phyloP scores from a whole-genome alignment of 2,329 filamentous ascomycete species.

The Colletotrichum caudatum region DNA sequence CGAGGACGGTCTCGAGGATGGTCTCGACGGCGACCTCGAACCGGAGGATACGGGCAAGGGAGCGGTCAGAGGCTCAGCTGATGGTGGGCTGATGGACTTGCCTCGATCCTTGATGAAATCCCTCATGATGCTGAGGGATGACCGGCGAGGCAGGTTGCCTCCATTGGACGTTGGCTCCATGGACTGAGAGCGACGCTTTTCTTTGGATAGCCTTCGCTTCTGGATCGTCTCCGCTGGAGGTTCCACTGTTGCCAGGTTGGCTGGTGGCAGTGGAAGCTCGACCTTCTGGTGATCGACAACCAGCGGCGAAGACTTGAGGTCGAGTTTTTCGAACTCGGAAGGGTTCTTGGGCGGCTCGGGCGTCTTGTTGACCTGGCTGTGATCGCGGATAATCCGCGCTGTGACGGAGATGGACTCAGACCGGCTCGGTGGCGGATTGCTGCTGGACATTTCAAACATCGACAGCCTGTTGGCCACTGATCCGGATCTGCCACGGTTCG shows the following conservation, averaged over 20 bases:
- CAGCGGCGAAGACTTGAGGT: conserved; percentile 70
- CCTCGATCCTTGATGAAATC: conserved; percentile 72
- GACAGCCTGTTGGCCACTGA: conserved; percentile 68
- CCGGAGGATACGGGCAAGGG: conserved; percentile 45
- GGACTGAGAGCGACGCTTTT: conserved; percentile 53
- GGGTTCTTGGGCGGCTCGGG: conserved; percentile 57
- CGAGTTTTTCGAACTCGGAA: conserved; percentile 60
- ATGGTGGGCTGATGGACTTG: conserved; percentile 62
- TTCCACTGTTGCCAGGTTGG: conserved; percentile 45
- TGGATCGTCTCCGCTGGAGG: conserved; percentile 60
- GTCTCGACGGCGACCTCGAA: conserved; percentile 46
- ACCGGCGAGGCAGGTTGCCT: conserved; percentile 61
- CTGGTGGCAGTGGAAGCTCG: conserved; percentile 47
- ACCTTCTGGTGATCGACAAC: conserved; percentile 67
- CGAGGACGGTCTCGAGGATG: conserved; percentile 47
- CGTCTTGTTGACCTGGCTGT: conserved; percentile 57
- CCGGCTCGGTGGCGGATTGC: conserved; percentile 58
- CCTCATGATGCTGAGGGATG: conserved; percentile 70
- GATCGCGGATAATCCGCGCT: conserved; percentile 82
- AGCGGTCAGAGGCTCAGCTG: conserved; percentile 56
- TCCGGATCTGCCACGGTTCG: conserved; percentile 60
- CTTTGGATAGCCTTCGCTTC: conserved; percentile 61
- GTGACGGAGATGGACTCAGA: conserved; percentile 90
- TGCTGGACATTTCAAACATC: conserved; percentile 61
- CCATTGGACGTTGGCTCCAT: conserved; percentile 51